These are phyloP conservation scores for Solanum medicagineum DNA, from an alignment of 257 asterid species.

Conservation along the genomic window DNA sequence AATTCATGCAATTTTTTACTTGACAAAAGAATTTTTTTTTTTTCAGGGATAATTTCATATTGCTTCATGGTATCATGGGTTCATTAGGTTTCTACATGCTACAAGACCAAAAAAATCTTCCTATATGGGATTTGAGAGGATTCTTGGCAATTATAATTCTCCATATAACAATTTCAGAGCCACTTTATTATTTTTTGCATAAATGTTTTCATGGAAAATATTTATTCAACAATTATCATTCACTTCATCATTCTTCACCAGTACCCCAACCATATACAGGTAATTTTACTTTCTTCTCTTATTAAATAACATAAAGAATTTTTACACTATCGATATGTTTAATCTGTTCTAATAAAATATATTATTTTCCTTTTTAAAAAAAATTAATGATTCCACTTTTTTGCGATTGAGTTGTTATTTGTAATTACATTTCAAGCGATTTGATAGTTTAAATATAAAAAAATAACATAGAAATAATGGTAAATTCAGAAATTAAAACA, in stretches of 20 bases:
- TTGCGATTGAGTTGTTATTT: not conserved
- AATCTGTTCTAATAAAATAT: not conserved
- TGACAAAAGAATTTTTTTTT: not conserved
- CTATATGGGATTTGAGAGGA: conserved; percentile 53
- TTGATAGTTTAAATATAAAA: not conserved
- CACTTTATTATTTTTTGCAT: conserved; percentile 61
- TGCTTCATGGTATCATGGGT: conserved; percentile 58
- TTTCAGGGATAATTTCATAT: conserved; percentile 76
- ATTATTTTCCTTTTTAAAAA: not conserved
- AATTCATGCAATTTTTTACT: not conserved
- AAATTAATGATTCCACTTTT: not conserved
- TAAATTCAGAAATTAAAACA: not conserved
- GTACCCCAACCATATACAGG: conserved; percentile 83
- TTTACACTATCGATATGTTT: not conserved
- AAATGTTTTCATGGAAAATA: conserved; percentile 51
- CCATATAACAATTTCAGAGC: conserved; percentile 65
- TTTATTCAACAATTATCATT: conserved; percentile 55
- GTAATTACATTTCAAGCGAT: not conserved
- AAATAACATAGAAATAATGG: not conserved
- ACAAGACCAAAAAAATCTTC: conserved; percentile 17
- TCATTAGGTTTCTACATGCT: conserved; percentile 30
- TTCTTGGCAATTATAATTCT: conserved; percentile 32
- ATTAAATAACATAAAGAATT: not conserved
- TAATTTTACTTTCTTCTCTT: not conserved
- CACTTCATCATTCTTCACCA: conserved; percentile 71